Conservation (phyloP, 169 alveolate genomes). For the Amoebophrya sp. region DNA sequence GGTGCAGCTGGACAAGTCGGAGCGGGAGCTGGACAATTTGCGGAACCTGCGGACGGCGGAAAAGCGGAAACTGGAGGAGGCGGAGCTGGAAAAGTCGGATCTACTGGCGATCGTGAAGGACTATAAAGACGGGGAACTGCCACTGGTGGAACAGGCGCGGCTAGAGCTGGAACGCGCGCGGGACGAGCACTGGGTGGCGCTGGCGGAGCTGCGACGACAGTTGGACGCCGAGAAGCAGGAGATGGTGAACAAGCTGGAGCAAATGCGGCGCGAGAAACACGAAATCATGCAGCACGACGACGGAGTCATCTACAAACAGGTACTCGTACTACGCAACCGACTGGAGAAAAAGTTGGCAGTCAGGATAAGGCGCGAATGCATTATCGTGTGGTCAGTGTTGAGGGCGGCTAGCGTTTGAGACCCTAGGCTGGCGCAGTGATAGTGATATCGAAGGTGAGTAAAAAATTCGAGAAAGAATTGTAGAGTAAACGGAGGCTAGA, state of each 20-base stretch:
- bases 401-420: too few species aligned
- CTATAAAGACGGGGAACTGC: background rate
- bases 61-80: background rate
- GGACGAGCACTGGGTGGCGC: background rate
- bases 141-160: background rate
- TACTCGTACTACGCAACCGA: too few species aligned
- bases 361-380: too few species aligned
- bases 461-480: too few species aligned
- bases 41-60: background rate
- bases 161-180: background rate
- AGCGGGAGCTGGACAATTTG: background rate
- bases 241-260: background rate
- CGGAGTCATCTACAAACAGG: background rate
- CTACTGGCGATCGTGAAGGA: background rate
- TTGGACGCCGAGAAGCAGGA: background rate
- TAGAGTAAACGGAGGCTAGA: too few species aligned
- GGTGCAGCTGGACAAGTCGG: background rate
- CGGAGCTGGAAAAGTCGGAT: background rate
- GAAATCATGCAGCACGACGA: background rate
- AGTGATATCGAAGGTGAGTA: too few species aligned
- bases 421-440: too few species aligned
- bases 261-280: background rate
- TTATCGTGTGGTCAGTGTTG: too few species aligned
- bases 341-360: too few species aligned
- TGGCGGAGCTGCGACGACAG: background rate